Evolutionary conservation across 306 rosid genomes (phyloP).

Genomic region (Ziziphus jujuba): DNA sequence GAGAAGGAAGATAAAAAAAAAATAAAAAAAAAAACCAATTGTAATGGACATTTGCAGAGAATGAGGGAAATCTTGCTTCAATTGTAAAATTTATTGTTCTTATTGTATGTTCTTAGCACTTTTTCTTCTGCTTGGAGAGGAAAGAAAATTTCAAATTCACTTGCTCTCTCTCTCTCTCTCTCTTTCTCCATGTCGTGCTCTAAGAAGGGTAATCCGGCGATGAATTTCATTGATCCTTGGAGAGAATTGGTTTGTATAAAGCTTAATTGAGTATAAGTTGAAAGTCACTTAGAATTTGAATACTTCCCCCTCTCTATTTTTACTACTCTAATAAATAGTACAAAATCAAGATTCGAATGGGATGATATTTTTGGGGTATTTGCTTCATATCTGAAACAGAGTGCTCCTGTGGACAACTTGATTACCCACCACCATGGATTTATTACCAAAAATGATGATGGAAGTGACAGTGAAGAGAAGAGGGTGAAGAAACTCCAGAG

Average conservation of each 20-base stretch:
- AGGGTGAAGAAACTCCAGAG: too few species aligned
- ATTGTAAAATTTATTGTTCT: conserved; percentile 41
- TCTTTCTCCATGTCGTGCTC: too few species aligned
- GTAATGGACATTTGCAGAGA: conserved; percentile 51
- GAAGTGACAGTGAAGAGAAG: too few species aligned
- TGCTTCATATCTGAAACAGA: too few species aligned
- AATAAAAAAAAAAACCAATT: conserved; percentile 27
- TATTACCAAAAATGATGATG: too few species aligned
- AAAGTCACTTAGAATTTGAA: background rate
- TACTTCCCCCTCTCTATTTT: background rate
- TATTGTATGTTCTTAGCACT: background rate
- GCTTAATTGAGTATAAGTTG: background rate
- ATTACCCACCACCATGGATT: too few species aligned
- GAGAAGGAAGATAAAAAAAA: conserved; percentile 7
- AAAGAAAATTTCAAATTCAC: too few species aligned
- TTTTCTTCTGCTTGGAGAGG: conserved; percentile 14
- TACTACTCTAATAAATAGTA: too few species aligned
- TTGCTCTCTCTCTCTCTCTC: too few species aligned
- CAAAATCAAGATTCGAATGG: too few species aligned
- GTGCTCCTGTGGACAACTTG: too few species aligned
- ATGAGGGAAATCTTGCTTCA: conserved; percentile 43
- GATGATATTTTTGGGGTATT: too few species aligned
- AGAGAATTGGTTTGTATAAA: background rate
- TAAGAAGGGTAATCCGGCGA: background rate
- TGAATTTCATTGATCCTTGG: background rate